Base-by-base conservation (phyloP, 768 basidiomycete species). In the Boletellus ananiceps region DNA sequence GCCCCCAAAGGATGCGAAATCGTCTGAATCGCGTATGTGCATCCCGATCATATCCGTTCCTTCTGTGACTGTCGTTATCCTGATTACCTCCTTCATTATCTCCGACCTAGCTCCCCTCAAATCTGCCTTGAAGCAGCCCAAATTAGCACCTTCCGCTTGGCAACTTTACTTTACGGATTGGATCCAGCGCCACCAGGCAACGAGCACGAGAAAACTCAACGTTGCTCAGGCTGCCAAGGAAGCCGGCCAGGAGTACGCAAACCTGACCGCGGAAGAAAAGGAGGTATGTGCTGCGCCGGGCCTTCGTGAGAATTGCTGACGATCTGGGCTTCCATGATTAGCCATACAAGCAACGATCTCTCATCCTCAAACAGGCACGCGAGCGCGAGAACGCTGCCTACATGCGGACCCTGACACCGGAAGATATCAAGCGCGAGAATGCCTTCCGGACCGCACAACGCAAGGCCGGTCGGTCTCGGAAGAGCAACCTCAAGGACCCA, bases 141-240 rank as follows among this genome's bases (percentile, higher is more conserved):
- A 93, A 72, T 78, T 93, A 59, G 90, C 93, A 6, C 91, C 89
- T 4, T 93, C 91, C 3, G 90, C 93, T 47, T 96, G 93, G 93
- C 93, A 96, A 68, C 78, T 96, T 38, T 96, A 92, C 70, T 95
- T 96, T 66, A 92, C 92, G 19, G 91, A 95, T 64, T 93, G 89
- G 83, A 93, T 96, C 55, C 87, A 91, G 66, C 79, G 81, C 60
- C 86, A 89, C 65, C 88, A 90, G 69, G 82, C 83, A 51, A 78
- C 81, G 19, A 86, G 83, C 51, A 81, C 79, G 36, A 78, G 89
- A 60, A 95, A 95, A 71, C 79, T 95, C 32, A 95, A 96, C 67
- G 91, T 96, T 49, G 93, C 93, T 14, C 90, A 94, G 65, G 89
- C 91, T 34, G 93, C 93, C 53, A 94, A 94, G 68, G 92, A 94